Base-by-base conservation (phyloP, 2,329 filamentous ascomycete genomes). In the Ophiostoma triangulosporum region DNA sequence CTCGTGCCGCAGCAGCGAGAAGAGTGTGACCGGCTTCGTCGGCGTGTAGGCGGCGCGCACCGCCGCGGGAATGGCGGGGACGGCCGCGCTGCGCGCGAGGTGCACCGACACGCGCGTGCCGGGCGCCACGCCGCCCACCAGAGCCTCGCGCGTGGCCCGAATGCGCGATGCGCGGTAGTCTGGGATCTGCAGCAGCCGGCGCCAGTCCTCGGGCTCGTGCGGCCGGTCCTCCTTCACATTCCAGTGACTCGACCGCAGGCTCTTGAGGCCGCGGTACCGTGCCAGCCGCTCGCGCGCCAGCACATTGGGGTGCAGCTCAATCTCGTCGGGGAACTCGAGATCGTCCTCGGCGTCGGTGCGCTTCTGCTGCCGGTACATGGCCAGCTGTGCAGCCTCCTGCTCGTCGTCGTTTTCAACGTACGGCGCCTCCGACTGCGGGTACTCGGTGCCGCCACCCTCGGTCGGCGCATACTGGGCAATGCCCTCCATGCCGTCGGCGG, bases 301-400 rank as follows among this genome's bases (percentile, higher is more conserved):
- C 3, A 94, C 88, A 52, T 91, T 79, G 0, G 94, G 93, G 60
- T 87, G 88, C 52, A 98, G 73, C 67, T 98, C 94, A 55, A 98
- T 93, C 68, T 98, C 93, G 60, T 98, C 93, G 0, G 93, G 93
- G 67, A 97, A 98, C 66, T 97, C 91, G 53, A 86, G 79, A 66
- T 98, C 93, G 14, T 97, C 90, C 50, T 97, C 89, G 43, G 82
- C 88, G 60, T 96, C 91, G 24, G 82, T 81, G 51, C 82, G 81
- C 63, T 89, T 88, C 58, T 82, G 81, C 51, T 80, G 76, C 36
- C 93, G 82, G 69, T 89, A 98, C 45, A 84, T 84, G 53, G 82
- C 86, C 38, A 98, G 75, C 64, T 94, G 83, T 61, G 83, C 77
- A 2, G 86, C 78, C 60, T 84, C 78, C 12, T 78, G 85, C 63